Evolutionary conservation across 441 rosid genomes (phyloP), one percentile per base, ranked within the genome.

Genomic region (Populus hybrid): DNA sequence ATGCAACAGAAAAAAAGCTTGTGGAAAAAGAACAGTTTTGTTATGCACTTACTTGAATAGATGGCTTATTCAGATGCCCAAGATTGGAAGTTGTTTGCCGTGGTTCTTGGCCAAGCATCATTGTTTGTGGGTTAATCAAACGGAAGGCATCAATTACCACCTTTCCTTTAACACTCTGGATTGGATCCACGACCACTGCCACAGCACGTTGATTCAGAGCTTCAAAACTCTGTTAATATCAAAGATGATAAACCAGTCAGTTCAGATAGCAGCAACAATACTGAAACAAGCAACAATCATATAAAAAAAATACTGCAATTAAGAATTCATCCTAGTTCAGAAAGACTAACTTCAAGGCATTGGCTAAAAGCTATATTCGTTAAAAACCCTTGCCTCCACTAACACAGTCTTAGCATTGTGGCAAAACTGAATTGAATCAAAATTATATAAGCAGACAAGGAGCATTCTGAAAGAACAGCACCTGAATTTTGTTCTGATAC

Each of bases 71-170:
- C 82, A 94, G 92, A 87, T 94, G 97, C 18, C 99, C 99, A 70
- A 94, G 95, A 86, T 94, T 96, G 16, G 97, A 96, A 68, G 97
- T 96, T 61, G 97, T 96, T 72, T 96, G 97, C 46, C 97, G 84
- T 19, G 98, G 98, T 81, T 96, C 99, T 80, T 96, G 99, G 80
- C 99, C 98, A 84, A 96, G 97, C 99, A 96, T 96, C 94, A 96
- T 96, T 40, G 99, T 96, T 79, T 94, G 99, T 7, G 98, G 99
- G 72, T 94, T 96, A 70, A 96, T 96, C 73, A 95, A 87, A 32
- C 99, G 98, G 82, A 96, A 96, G 18, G 99, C 99, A 87, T 96
- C 99, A 81, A 96, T 96, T 75, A 96, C 99, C 80, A 96, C 99
- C 85, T 96, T 94, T 38, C 99, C 99, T 83, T 94, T 92, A 12